Base-by-base conservation (phyloP, 768 basidiomycete species). In the Suillus paluster region DNA sequence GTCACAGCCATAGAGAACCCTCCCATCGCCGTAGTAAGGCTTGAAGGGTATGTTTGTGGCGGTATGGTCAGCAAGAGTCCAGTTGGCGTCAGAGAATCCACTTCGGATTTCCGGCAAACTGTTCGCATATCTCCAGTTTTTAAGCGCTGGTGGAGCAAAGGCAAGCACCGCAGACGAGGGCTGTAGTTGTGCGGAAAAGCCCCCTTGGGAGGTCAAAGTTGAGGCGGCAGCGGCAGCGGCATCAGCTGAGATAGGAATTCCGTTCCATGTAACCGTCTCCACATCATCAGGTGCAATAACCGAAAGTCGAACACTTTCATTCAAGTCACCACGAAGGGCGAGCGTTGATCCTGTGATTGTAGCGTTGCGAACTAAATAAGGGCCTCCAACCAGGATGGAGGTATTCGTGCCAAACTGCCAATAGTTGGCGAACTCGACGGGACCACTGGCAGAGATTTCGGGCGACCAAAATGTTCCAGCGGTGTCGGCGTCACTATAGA, bases 1-100 rank as follows among this genome's bases (percentile, higher is more conserved):
- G 73, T 94, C 93, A 69, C 92, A 94, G 1, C 91, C 92, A 73
- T 92, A 94, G 33, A 95, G 75, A n/a, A 93, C 77, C 41, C 89
- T 79, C 1, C 90, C 90, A 64, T 92, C 89, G 1, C 90, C 90
- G 64, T 89, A 91, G 63, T 83, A 78, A 5, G 89, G 89, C 67
- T 86, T 85, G 54, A 79, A 79, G 2, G 90, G 88, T 60, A 89
- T 87, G 65, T 90, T 91, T 33, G 93, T 93, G 23, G 79, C 81
- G n/a, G 82, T 90, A 63, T 87, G 87, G 67, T 91, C 81, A 17
- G 91, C 92, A 59, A 80, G 67, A 10, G 78, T 80, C 92, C 92
- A 95, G 4, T 66, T 60, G 2, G 77, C 73, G 72, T 95, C 93
- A 65, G 86, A 83, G 69, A 87, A 95, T 15, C 63, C 71, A 0